A percentile compares a stretch with the other conserved stretches of the same genome.
These are phyloP conservation scores for Rhynchosporium secalis DNA, from an alignment of 2,329 filamentous ascomycete species.

Conservation along the genomic window DNA sequence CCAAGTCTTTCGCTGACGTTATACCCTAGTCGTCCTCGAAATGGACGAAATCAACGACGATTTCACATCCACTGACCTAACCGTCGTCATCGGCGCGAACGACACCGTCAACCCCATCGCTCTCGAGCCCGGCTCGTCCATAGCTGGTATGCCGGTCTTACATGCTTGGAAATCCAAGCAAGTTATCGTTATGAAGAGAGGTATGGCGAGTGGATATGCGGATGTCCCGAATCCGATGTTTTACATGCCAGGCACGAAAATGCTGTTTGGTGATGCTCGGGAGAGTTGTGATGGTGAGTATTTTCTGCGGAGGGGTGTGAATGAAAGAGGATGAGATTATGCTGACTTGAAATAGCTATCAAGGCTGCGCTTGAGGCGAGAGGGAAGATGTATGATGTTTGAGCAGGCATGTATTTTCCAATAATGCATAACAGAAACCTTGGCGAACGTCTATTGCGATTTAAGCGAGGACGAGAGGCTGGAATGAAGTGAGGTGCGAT, in stretches of 20 bases:
- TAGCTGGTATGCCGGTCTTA: slow-evolving; percentile 89
- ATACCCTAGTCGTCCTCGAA: slow-evolving; percentile 67
- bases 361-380: slow-evolving; percentile 23
- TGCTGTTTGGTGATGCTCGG: slow-evolving; percentile 91
- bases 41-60: slow-evolving; percentile 98
- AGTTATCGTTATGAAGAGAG: slow-evolving; percentile 89
- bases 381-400: slow-evolving; percentile 29
- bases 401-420: background rate
- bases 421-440: no score
- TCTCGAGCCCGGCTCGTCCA: slow-evolving; percentile 77
- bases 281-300: slow-evolving; percentile 66
- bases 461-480: no score
- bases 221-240: slow-evolving; percentile 95
- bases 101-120: slow-evolving; percentile 92
- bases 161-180: slow-evolving; percentile 95
- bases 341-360: slow-evolving; percentile 15
- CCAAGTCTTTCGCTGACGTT: no score
- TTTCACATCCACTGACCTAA: slow-evolving; percentile 81
- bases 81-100: slow-evolving; percentile 87
- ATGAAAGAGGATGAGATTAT: background rate
- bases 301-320: background rate
- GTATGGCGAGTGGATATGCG: slow-evolving; percentile 85
- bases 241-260: slow-evolving; percentile 84
- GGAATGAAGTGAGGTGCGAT: no score
- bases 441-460: no score